phyloP scores from a whole-genome alignment of 2,329 filamentous ascomycete genomes.

The Epichloe typhina region DNA sequence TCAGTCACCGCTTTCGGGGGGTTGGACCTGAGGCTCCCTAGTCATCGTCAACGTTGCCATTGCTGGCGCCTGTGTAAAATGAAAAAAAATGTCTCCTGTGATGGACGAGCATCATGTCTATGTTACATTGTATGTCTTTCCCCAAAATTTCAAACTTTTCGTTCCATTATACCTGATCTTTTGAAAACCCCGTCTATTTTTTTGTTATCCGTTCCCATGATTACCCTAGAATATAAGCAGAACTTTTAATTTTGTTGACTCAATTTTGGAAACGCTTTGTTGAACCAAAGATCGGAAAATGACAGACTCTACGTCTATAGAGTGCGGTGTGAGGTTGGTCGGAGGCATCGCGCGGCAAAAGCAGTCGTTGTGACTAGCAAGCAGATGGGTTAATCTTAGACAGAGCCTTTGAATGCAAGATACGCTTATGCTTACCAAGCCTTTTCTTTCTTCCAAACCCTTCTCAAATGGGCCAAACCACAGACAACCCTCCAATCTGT shows the following conservation, averaged over 20 bases:
- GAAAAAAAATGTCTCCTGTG: not conserved
- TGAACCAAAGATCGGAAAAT: not conserved
- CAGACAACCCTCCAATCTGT: not conserved
- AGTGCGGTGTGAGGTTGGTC: not conserved
- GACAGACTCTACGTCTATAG: not conserved
- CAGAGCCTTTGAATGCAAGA: not conserved
- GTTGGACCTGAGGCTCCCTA: too few relatives aligned
- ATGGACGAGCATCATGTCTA: conserved; percentile 1
- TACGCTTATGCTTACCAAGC: not conserved
- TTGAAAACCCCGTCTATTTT: not conserved
- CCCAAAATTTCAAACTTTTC: not conserved
- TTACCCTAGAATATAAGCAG: not conserved
- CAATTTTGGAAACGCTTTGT: not conserved
- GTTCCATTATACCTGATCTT: not conserved
- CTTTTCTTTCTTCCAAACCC: not conserved
- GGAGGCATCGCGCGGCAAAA: conserved; percentile 8
- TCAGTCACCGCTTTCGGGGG: too few relatives aligned
- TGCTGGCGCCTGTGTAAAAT: not conserved
- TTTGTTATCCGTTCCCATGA: not conserved
- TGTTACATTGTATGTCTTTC: not conserved
- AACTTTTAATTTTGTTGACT: too few relatives aligned
- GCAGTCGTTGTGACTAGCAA: not conserved
- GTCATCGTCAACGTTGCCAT: not conserved
- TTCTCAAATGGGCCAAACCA: not conserved
- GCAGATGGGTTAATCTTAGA: not conserved